Evolutionary conservation across 2,329 filamentous ascomycete genomes (phyloP), one percentile per base, ranked within the genome.

Genomic region (Colletotrichum filicis): DNA sequence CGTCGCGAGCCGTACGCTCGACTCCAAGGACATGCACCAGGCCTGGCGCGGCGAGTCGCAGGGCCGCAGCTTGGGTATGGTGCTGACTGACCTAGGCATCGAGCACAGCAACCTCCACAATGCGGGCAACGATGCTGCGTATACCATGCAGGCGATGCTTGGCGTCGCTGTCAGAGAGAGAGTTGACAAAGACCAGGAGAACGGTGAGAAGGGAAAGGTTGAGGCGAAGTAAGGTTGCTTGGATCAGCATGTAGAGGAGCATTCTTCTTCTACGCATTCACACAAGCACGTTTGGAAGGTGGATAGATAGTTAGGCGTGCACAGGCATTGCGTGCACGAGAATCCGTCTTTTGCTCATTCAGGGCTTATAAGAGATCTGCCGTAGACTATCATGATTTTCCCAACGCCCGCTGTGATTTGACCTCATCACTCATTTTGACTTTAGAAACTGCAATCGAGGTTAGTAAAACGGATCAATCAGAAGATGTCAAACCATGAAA

Each of bases 21-120:
- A 99, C 79, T 97, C 94, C 0, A 89, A 91, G 59, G 83, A 84
- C 49, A 88, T 98, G 79, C 93, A 93, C 82, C 90, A 91, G 74
- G 88, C 90, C 16, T 88, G 92, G 78, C 87, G 86, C 37, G 85
- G 87, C 16, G 86, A 89, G 26, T 77, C 79, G 0, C 84, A 92
- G 2, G 80, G 86, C 4, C 87, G 88, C 16, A 88, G 88, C 1
- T 87, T 98, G 2, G 84, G 83, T 0, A 83, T 77, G 6, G 86
- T 97, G 16, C 87, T 98, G 28, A 78, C 82, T 6, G 73, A 76
- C 24, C 61, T 75, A 16, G 67, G 56, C 6, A 66, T 76, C 8
- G 9, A 22, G 7, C 57, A 67, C 56, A 32, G 55, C 30, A 75
- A 76, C 49, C 74, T 76, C 9, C 74, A 76, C 35, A 76, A 76